A percentile compares a stretch with the other conserved stretches of the same genome.
These are phyloP conservation scores for Penicillium concentricum DNA, from an alignment of 2,329 filamentous ascomycete genomes.

Conservation along the genomic window DNA sequence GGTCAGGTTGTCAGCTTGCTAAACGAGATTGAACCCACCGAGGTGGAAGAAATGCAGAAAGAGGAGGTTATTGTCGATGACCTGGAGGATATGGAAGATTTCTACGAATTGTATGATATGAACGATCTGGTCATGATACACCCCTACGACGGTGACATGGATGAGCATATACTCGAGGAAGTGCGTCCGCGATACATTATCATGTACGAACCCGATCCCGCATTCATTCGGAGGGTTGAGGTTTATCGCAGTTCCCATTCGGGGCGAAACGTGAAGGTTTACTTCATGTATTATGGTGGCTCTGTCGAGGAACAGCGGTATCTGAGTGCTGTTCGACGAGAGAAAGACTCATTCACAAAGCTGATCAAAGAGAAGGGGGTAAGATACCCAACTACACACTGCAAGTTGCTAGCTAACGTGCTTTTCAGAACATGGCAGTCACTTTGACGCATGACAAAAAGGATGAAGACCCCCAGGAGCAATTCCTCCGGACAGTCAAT, in stretches of 20 bases:
- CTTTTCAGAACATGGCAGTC: slow-evolving; percentile 70
- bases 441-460: slow-evolving; percentile 75
- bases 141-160: slow-evolving; percentile 91
- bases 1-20: slow-evolving; percentile 78
- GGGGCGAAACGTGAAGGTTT: slow-evolving; percentile 83
- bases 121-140: slow-evolving; percentile 84
- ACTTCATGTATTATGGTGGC: slow-evolving; percentile 93
- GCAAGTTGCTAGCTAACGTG: slow-evolving; percentile 13
- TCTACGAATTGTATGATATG: slow-evolving; percentile 89
- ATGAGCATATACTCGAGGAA: slow-evolving; percentile 95
- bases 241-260: slow-evolving; percentile 94
- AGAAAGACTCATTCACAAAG: slow-evolving; percentile 94
- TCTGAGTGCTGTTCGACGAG: slow-evolving; percentile 80
- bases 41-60: slow-evolving; percentile 72
- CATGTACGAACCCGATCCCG: slow-evolving; percentile 96
- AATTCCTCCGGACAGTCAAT: slow-evolving; percentile 91
- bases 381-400: slow-evolving; percentile 20
- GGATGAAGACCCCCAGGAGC: slow-evolving; percentile 79
- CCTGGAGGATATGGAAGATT: slow-evolving; percentile 86
- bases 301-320: slow-evolving; percentile 96
- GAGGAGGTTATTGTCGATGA: slow-evolving; percentile 68
- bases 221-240: slow-evolving; percentile 91
- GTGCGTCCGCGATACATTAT: slow-evolving; percentile 90
- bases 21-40: slow-evolving; percentile 77
- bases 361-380: slow-evolving; percentile 87